Evolutionary conservation across 371 early-diverging fungal genomes (phyloP).

Genomic region (Vairimorpha apis): DNA sequence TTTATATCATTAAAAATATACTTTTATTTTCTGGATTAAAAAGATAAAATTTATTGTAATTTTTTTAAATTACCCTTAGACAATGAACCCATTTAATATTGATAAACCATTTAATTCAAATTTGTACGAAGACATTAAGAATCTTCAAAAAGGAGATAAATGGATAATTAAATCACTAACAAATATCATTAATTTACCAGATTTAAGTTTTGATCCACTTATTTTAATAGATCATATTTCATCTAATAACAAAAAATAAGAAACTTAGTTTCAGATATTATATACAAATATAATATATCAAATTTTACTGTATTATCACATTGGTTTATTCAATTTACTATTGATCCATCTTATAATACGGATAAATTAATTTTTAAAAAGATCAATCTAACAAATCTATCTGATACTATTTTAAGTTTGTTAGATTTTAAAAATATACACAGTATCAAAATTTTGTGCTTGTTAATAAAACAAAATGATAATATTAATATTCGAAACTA

Average conservation of each 20-base stretch:
- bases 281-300: conserved; percentile 23
- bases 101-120: conserved; percentile 7
- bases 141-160: conserved; percentile 13
- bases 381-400: conserved; percentile 10
- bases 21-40: too few relatives aligned
- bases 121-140: conserved; percentile 22
- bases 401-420: conserved; percentile 2
- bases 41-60: too few relatives aligned
- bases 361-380: conserved; percentile 18
- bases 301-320: conserved; percentile 5
- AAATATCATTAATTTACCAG: conserved; percentile 1
- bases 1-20: too few relatives aligned
- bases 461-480: conserved; percentile 10
- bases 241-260: conserved; percentile 9
- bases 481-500: neutral
- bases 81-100: conserved; percentile 35
- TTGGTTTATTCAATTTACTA: conserved; percentile 21
- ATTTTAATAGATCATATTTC: conserved; percentile 5
- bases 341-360: conserved; percentile 7
- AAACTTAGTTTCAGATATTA: conserved; percentile 7
- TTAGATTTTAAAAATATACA: conserved; percentile 20
- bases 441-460: neutral
- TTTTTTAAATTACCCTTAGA: too few relatives aligned
- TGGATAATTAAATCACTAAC: neutral
- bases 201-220: neutral